Evolutionary conservation across 2,329 filamentous ascomycete species (phyloP).

Genomic region (Pseudogymnoascus sp.): DNA sequence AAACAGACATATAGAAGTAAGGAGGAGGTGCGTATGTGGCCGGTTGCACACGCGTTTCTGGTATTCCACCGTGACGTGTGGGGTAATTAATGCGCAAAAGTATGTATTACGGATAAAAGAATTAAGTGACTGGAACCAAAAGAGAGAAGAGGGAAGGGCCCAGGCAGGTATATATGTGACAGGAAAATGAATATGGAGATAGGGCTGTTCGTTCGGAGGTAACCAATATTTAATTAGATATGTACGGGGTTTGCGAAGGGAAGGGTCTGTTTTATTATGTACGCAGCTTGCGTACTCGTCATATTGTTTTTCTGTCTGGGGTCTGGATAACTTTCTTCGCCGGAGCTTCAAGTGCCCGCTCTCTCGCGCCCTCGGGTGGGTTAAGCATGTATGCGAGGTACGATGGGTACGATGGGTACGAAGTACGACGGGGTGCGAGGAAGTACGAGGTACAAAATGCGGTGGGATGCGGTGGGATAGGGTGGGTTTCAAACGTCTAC

Average conservation of each 20-base stretch:
- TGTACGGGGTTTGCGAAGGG: background rate
- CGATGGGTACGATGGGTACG: background rate
- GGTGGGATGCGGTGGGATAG: too few species aligned
- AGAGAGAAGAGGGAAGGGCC: background rate
- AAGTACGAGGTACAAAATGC: background rate
- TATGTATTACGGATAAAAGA: background rate
- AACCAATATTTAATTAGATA: background rate
- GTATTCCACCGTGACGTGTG: background rate
- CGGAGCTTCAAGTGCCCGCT: background rate
- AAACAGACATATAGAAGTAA: background rate
- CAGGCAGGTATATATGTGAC: background rate
- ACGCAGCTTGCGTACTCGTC: background rate
- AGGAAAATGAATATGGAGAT: background rate
- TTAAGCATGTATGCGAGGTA: background rate
- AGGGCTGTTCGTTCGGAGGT: background rate
- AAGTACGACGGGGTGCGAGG: background rate
- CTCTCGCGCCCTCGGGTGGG: too few species aligned
- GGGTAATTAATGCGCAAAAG: background rate
- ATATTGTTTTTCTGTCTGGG: background rate
- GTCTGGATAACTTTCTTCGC: background rate
- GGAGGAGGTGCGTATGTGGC: background rate
- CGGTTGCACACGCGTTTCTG: background rate
- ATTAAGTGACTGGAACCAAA: background rate
- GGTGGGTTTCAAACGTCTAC: too few species aligned
- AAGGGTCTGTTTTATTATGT: background rate